Evolutionary conservation across 768 basidiomycete genomes (phyloP), one percentile per base, ranked within the genome.

Genomic region (Lenzites betulinus): DNA sequence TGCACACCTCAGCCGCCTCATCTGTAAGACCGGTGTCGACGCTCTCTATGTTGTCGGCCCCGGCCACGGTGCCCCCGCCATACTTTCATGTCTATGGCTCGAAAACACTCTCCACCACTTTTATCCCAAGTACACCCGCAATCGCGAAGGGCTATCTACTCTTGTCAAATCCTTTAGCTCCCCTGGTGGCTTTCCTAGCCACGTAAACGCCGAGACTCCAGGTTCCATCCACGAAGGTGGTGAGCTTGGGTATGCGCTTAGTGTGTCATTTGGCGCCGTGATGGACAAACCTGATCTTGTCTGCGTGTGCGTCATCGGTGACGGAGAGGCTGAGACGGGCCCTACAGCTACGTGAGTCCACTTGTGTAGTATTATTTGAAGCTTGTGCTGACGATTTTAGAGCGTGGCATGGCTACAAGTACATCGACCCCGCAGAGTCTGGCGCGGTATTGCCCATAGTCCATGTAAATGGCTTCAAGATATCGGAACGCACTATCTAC

Each of bases 401-500:
- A 16, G 88, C 89, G 20, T 95, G 92, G 90, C 92, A 93, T 67
- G 88, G 82, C 7, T 88, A 80, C 84, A 95, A 97, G 78, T 97
- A 89, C 70, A 84, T 95, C 66, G 93, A 97, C 69, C 93, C 94
- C 23, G 84, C 83, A 16, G 93, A 95, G 74, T 90, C 88, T 2
- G 93, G 94, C 20, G 93, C 94, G 0, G 92, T 95, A 20, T 77
- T 97, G n/a, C 94, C 93, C 25, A 92, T 95, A 63, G 78, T 97
- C 1, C 91, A 94, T 69, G 83, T 89, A 63, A 94, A 94, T 64
- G 89, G 90, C 16, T 93, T 92, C 82, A 90, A 94, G 79, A 95
- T 95, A 62, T 92, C 90, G 0, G 92, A 95, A 70, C 83, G 92
- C 38, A 95, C 94, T 16, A 89, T 97, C 59, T 89, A 86, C 59